These are phyloP conservation scores for Pythium phragmitis DNA, from an alignment of 352 stramenopile genomes.

Conservation along the genomic window DNA sequence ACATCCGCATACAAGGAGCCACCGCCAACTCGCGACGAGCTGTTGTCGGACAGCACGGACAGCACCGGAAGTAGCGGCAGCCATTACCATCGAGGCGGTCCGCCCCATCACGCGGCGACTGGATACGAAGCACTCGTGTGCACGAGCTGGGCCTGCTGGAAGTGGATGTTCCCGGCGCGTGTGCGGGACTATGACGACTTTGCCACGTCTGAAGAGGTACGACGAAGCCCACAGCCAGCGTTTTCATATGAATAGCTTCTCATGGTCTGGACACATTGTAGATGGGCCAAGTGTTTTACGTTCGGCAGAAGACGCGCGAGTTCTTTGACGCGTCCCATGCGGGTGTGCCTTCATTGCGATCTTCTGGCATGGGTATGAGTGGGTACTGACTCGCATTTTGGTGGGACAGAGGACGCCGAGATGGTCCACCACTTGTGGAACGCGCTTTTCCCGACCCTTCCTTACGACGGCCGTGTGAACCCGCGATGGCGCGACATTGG, in stretches of 20 bases:
- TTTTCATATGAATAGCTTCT: not conserved
- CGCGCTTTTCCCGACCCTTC: conserved; percentile 57
- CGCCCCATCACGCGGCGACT: not conserved
- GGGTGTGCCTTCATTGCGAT: no score
- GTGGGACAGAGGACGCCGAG: conserved; percentile 47
- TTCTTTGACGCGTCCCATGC: conserved; percentile 45
- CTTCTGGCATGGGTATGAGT: not conserved
- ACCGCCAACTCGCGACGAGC: conserved; percentile 2
- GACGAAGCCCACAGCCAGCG: not conserved
- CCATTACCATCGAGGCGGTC: not conserved
- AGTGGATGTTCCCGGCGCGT: conserved; percentile 56
- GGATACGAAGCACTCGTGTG: conserved; percentile 21
- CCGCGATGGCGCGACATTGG: conserved; percentile 60
- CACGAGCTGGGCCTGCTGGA: conserved; percentile 56
- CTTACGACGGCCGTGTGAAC: conserved; percentile 66
- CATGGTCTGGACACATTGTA: not conserved
- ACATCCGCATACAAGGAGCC: conserved; percentile 19
- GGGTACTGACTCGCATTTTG: not conserved
- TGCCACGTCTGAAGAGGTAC: conserved; percentile 50
- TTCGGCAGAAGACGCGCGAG: conserved; percentile 57
- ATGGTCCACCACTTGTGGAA: conserved; percentile 69
- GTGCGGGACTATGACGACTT: conserved; percentile 70
- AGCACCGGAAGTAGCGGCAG: conserved; percentile 12
- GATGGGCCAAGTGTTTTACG: conserved; percentile 60
- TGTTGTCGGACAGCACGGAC: conserved; percentile 18